A percentile compares a stretch with the other conserved stretches of the same genome.
Evolutionary conservation across 2,329 filamentous ascomycete species (phyloP).

Genomic region (Arthrobotrys iridis): DNA sequence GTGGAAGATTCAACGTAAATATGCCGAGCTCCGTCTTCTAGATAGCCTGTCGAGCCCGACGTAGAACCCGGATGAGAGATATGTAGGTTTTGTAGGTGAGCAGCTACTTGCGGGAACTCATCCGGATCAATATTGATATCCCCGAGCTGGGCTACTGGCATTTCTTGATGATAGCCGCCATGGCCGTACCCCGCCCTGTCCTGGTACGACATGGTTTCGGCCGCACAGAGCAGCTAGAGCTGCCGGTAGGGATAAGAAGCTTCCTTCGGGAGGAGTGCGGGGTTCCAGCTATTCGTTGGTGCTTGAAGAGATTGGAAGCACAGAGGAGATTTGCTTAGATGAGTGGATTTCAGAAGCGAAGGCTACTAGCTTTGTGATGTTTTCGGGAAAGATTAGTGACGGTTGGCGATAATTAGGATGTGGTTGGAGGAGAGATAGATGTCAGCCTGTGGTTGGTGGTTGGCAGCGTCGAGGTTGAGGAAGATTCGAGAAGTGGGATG

Average conservation of each 20-base stretch:
- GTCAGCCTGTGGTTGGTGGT: slow-evolving; percentile 3
- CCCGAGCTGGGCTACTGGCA: slow-evolving; percentile 44
- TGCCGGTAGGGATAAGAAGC: background rate
- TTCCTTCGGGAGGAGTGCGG: slow-evolving; percentile 17
- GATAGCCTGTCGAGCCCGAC: slow-evolving; percentile 38
- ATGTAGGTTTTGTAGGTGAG: slow-evolving; percentile 32
- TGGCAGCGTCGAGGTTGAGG: slow-evolving; percentile 11
- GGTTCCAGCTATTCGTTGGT: slow-evolving; percentile 8
- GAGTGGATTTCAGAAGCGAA: background rate
- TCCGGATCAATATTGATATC: slow-evolving; percentile 44
- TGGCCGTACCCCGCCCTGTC: slow-evolving; percentile 50
- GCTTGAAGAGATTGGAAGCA: background rate
- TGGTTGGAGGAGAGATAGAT: background rate
- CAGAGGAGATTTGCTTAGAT: background rate
- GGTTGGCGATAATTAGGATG: background rate
- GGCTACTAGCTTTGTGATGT: background rate
- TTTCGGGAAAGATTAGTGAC: background rate
- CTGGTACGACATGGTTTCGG: slow-evolving; percentile 49
- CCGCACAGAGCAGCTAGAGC: background rate
- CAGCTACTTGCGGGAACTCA: slow-evolving; percentile 48
- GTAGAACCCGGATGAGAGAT: slow-evolving; percentile 25
- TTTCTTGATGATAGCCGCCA: slow-evolving; percentile 47
- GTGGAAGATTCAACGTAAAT: slow-evolving; percentile 23
- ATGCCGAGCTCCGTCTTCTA: slow-evolving; percentile 43
- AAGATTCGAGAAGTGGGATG: slow-evolving; percentile 45